A percentile compares a stretch with the other conserved stretches of the same genome.
Evolutionary conservation across 2,329 filamentous ascomycete species (phyloP).

Genomic region (Aspergillus spinulosporus): DNA sequence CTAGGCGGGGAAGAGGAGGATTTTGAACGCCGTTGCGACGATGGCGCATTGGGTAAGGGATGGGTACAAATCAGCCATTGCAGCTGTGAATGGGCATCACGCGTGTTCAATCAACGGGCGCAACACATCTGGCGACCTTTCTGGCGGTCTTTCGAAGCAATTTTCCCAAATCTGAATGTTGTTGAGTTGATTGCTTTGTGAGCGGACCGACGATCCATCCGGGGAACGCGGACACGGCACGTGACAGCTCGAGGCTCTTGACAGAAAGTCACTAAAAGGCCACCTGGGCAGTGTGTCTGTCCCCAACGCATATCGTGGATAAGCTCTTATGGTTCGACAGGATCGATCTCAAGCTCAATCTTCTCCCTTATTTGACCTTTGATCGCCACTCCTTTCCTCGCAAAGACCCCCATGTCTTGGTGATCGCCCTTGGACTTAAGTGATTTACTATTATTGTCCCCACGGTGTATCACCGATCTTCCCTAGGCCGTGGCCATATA

Average conservation of each 20-base stretch:
- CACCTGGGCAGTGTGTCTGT: constrained; percentile 20
- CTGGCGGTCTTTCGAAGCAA: background rate
- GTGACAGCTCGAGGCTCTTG: constrained; percentile 16
- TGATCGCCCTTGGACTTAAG: constrained; percentile 41
- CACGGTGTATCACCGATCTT: constrained; percentile 29
- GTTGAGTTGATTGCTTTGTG: background rate
- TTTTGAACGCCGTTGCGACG: constrained; percentile 82
- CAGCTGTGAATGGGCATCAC: constrained; percentile 26
- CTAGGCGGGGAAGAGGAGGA: constrained; percentile 93
- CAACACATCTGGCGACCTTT: background rate
- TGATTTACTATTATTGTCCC: constrained; percentile 39
- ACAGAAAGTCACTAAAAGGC: constrained; percentile 14
- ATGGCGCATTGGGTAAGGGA: constrained; percentile 83
- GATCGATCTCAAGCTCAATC: constrained; percentile 33
- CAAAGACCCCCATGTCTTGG: constrained; percentile 37
- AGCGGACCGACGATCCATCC: constrained; percentile 14
- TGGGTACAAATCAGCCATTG: constrained; percentile 79
- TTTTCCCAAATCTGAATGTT: background rate
- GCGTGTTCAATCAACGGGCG: constrained; percentile 1
- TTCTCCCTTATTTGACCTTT: constrained; percentile 55
- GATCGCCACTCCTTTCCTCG: constrained; percentile 49
- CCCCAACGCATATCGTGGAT: constrained; percentile 11
- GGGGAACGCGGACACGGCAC: constrained; percentile 8
- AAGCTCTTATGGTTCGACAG: constrained; percentile 2
- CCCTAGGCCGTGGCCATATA: constrained; percentile 19